Conservation (phyloP, 1,284 basidiomycete species). For the Porogramme epimiltina region DNA sequence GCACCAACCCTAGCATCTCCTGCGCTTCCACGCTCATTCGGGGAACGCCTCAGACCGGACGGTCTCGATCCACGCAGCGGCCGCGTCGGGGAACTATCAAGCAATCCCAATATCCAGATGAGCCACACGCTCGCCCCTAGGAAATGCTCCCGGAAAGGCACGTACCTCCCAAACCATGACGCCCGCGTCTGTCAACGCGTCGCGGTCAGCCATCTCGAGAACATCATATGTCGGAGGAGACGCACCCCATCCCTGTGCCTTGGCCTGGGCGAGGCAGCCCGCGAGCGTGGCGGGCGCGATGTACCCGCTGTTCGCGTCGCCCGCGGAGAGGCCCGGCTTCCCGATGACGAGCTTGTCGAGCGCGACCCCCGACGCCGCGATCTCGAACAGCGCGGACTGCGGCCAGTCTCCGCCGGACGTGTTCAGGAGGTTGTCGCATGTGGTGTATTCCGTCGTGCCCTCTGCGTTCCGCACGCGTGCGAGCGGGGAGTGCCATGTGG, state of each 20-base stretch:
- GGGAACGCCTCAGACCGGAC: slow-evolving; percentile 46
- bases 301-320: slow-evolving; percentile 61
- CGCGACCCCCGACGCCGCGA: slow-evolving; percentile 54
- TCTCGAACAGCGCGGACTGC: slow-evolving; percentile 58
- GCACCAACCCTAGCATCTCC: background rate
- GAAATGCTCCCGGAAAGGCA: too few relatives aligned
- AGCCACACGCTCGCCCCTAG: too few relatives aligned
- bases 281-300: slow-evolving; percentile 55
- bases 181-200: slow-evolving; percentile 44
- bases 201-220: too few relatives aligned
- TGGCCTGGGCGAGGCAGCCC: slow-evolving; percentile 54
- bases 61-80: slow-evolving; percentile 48
- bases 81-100: slow-evolving; percentile 44
- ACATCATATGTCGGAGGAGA: too few relatives aligned
- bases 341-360: slow-evolving; percentile 59
- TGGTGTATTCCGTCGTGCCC: slow-evolving; percentile 58
- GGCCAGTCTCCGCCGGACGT: slow-evolving; percentile 55
- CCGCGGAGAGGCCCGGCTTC: slow-evolving; percentile 51
- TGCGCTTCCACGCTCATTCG: slow-evolving; percentile 27
- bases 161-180: slow-evolving; percentile 40
- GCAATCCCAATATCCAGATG: too few relatives aligned
- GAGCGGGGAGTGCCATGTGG: too few relatives aligned
- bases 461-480: slow-evolving; percentile 35
- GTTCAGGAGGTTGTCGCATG: slow-evolving; percentile 54
- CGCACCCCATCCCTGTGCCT: slow-evolving; percentile 59